Percentiles rank a stretch among this genome's conserved stretches.
Conservation (phyloP, 148 eudicot genomes). For the Vaccinium myrtillus region DNA sequence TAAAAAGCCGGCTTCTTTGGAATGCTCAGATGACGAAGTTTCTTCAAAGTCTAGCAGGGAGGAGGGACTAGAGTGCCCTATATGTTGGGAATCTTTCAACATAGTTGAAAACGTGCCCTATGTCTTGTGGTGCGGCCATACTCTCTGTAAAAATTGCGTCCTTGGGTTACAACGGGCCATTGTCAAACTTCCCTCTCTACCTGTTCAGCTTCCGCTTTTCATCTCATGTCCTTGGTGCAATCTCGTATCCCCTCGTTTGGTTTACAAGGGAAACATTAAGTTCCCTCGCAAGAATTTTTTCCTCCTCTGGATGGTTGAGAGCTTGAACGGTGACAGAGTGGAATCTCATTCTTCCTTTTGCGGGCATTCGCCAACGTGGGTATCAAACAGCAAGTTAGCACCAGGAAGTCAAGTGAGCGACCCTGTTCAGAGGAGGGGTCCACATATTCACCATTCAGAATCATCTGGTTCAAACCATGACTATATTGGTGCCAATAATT, state of each 20-base stretch:
- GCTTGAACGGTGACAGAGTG: constrained; percentile 42
- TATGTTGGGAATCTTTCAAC: constrained; percentile 60
- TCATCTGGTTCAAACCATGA: constrained; percentile 17
- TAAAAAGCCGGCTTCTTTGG: constrained; percentile 20
- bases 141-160: constrained; percentile 48
- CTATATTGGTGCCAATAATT: constrained; percentile 11
- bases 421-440: constrained; percentile 17
- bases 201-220: constrained; percentile 46
- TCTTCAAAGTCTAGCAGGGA: constrained; percentile 36
- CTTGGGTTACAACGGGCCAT: constrained; percentile 46
- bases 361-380: constrained; percentile 26
- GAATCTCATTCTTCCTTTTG: constrained; percentile 26
- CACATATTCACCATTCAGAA: constrained; percentile 14
- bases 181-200: constrained; percentile 39
- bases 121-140: constrained; percentile 58
- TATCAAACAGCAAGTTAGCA: constrained; percentile 19
- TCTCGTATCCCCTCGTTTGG: constrained; percentile 38
- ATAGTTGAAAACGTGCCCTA: constrained; percentile 57
- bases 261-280: constrained; percentile 40
- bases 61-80: constrained; percentile 52
- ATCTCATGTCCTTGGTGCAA: constrained; percentile 57
- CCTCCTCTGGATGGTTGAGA: constrained; percentile 61
- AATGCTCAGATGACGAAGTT: constrained; percentile 40
- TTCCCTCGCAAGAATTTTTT: constrained; percentile 51
- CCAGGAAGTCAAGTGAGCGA: constrained; percentile 6